Evolutionary conservation across 2,329 filamentous ascomycete genomes (phyloP).

Genomic region (Claviceps arundinis): DNA sequence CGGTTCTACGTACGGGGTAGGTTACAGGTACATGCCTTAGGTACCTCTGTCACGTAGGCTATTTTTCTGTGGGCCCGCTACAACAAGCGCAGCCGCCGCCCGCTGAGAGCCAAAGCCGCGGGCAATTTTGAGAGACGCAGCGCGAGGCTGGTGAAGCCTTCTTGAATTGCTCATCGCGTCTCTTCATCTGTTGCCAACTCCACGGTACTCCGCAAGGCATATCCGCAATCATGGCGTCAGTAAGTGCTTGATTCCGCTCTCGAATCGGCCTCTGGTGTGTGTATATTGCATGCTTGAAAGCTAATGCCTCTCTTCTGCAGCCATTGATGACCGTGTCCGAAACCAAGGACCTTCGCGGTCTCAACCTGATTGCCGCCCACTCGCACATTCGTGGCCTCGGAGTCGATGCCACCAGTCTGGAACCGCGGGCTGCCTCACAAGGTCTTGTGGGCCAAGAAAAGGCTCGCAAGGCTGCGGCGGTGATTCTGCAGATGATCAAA

Average conservation of each 20-base stretch:
- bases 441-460: constrained; percentile 94
- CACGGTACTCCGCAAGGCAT: constrained; percentile 2
- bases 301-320: constrained; percentile 20
- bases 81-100: constrained; percentile 1
- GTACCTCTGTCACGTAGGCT: too few relatives aligned
- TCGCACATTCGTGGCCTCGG: constrained; percentile 95
- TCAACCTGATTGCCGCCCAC: constrained; percentile 96
- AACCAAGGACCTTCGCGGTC: constrained; percentile 85
- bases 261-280: background rate
- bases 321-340: constrained; percentile 72
- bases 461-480: constrained; percentile 87
- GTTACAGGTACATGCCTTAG: too few relatives aligned
- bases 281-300: background rate
- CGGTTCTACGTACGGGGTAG: too few relatives aligned
- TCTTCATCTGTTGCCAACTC: background rate
- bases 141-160: background rate
- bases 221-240: constrained; percentile 35
- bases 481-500: constrained; percentile 98
- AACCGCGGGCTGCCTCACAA: constrained; percentile 74
- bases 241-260: constrained; percentile 19
- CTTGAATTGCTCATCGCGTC: background rate
- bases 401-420: constrained; percentile 81
- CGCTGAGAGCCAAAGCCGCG: background rate
- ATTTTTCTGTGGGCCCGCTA: background rate
- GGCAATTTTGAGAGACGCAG: constrained; percentile 3